Conservation (phyloP, 176 grass and related monocot genomes). For the Oryza coarctata region DNA sequence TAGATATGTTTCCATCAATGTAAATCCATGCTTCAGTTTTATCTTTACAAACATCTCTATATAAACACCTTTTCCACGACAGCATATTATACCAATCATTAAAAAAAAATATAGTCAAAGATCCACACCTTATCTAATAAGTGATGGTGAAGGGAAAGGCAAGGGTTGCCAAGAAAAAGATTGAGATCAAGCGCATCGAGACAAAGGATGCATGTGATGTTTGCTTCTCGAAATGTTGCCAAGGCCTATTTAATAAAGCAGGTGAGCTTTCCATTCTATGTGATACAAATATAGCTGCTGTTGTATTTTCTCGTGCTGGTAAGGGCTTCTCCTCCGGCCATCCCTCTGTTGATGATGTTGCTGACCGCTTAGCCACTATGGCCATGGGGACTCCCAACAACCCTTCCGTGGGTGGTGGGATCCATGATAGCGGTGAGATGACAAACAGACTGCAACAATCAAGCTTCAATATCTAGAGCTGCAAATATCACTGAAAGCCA, state of each 20-base stretch:
- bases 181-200: slow-evolving; percentile 26
- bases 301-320: slow-evolving; percentile 42
- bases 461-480: not conserved
- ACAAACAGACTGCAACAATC: not conserved
- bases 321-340: slow-evolving; percentile 50
- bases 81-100: not conserved
- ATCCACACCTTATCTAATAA: not conserved
- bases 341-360: slow-evolving; percentile 11
- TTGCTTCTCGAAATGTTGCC: slow-evolving; percentile 48
- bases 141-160: not conserved
- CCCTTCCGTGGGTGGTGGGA: not conserved
- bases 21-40: not conserved
- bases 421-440: not conserved
- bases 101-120: not conserved
- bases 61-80: not conserved
- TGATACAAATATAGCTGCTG: slow-evolving; percentile 16
- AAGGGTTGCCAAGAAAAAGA: slow-evolving; percentile 34
- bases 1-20: not conserved
- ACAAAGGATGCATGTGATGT: not conserved
- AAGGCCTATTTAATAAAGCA: slow-evolving; percentile 42
- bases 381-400: not conserved
- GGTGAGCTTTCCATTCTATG: slow-evolving; percentile 51
- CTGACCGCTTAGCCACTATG: slow-evolving; percentile 12
- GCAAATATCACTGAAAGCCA: not conserved
- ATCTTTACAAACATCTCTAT: not conserved